phyloP scores from a whole-genome alignment of 768 basidiomycete species.

The Russula earlei region DNA sequence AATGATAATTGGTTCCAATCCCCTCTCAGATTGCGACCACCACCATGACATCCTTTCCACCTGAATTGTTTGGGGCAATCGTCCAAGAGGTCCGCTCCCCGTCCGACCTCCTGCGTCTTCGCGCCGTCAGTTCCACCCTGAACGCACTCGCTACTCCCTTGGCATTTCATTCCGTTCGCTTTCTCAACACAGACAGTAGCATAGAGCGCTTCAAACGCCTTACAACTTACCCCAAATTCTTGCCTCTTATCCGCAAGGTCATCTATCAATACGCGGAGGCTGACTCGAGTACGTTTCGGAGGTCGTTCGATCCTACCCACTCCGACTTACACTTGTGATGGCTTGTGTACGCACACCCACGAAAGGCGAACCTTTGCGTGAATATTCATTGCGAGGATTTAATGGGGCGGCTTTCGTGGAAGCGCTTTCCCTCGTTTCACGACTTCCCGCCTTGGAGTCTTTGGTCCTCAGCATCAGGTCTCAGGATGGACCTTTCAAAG shows the following conservation, averaged over 20 bases:
- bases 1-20: too few relatives aligned
- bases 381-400: background rate
- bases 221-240: background rate
- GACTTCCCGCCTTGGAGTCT: background rate
- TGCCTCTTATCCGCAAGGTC: background rate
- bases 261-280: slow-evolving; percentile 4
- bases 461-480: background rate
- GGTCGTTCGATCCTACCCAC: background rate
- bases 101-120: background rate
- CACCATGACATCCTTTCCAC: slow-evolving; percentile 1
- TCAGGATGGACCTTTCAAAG: background rate
- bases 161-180: background rate
- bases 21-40: background rate
- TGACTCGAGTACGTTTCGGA: background rate
- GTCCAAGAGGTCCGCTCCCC: background rate
- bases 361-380: background rate
- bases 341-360: background rate
- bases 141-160: slow-evolving; percentile 5
- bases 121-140: background rate
- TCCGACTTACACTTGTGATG: background rate
- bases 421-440: background rate
- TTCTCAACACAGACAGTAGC: background rate
- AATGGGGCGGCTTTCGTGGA: background rate
- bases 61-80: background rate
- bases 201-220: background rate